Evolutionary conservation across 805 yeast species (phyloP).

Genomic region (Torulaspora indica): DNA sequence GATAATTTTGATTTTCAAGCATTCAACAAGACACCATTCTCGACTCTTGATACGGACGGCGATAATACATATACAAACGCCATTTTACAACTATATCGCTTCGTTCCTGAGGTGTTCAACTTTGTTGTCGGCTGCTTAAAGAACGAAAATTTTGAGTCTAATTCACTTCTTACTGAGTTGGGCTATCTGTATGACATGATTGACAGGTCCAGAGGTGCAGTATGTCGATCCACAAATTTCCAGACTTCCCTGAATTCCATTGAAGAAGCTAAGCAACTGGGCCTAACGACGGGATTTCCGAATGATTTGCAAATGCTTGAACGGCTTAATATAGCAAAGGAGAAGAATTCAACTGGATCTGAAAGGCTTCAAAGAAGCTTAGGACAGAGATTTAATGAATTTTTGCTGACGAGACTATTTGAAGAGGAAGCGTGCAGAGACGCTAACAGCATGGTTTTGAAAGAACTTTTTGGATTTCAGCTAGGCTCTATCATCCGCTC

Average conservation of each 20-base stretch:
- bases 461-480: constrained; percentile 34
- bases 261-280: constrained; percentile 46
- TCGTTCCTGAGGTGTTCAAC: constrained; percentile 69
- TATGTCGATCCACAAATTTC: constrained; percentile 80
- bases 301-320: constrained; percentile 3
- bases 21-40: constrained; percentile 65
- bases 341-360: constrained; percentile 8
- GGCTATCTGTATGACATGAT: constrained; percentile 93
- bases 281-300: constrained; percentile 44
- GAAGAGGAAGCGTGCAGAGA: constrained; percentile 28
- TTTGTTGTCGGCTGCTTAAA: constrained; percentile 53
- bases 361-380: constrained; percentile 17
- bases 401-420: constrained; percentile 24
- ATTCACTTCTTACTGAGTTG: constrained; percentile 66
- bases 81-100: constrained; percentile 71
- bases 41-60: constrained; percentile 88
- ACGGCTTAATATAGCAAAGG: constrained; percentile 15
- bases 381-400: constrained; percentile 30
- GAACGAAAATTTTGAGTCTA: constrained; percentile 43
- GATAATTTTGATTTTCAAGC: constrained; percentile 88
- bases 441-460: constrained; percentile 23
- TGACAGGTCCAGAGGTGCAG: constrained; percentile 68
- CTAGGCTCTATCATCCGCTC: constrained; percentile 24
- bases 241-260: constrained; percentile 47
- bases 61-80: constrained; percentile 77